These are phyloP conservation scores for Fraxinus ornus DNA, from an alignment of 305 asterid species.

Conservation along the genomic window DNA sequence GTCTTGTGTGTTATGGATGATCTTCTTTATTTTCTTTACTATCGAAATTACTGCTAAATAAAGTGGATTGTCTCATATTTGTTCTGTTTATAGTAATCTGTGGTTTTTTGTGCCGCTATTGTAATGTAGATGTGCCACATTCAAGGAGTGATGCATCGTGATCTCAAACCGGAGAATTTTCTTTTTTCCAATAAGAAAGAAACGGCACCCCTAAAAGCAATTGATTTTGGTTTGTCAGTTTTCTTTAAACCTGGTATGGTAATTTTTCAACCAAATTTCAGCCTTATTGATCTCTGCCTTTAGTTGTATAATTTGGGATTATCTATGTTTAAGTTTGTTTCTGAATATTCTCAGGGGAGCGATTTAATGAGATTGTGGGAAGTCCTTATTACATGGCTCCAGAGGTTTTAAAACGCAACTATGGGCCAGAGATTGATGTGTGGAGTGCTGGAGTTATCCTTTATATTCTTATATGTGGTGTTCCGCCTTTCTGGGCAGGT, in stretches of 20 bases:
- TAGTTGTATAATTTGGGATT: background rate
- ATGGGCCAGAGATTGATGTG: slow-evolving; percentile 58
- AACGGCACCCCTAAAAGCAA: slow-evolving; percentile 52
- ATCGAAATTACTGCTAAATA: background rate
- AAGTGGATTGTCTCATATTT: background rate
- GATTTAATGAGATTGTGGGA: slow-evolving; percentile 63
- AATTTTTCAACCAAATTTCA: background rate
- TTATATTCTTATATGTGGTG: slow-evolving; percentile 65
- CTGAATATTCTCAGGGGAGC: slow-evolving; percentile 39
- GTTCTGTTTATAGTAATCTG: background rate
- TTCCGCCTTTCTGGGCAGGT: slow-evolving; percentile 84
- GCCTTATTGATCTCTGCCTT: background rate
- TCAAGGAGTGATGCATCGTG: slow-evolving; percentile 68
- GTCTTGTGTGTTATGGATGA: background rate
- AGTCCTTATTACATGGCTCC: slow-evolving; percentile 82
- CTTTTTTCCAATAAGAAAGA: slow-evolving; percentile 61
- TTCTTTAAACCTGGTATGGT: slow-evolving; percentile 59
- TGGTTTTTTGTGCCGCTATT: background rate
- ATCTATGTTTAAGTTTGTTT: background rate
- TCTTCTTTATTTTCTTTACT: background rate
- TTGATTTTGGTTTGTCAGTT: slow-evolving; percentile 61
- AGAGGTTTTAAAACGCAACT: slow-evolving; percentile 60
- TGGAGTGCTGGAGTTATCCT: slow-evolving; percentile 71
- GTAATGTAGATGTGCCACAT: slow-evolving; percentile 52
- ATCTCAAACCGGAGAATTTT: slow-evolving; percentile 67